phyloP scores from a whole-genome alignment of 2,329 filamentous ascomycete genomes.

The Fragosphaeria purpurea region DNA sequence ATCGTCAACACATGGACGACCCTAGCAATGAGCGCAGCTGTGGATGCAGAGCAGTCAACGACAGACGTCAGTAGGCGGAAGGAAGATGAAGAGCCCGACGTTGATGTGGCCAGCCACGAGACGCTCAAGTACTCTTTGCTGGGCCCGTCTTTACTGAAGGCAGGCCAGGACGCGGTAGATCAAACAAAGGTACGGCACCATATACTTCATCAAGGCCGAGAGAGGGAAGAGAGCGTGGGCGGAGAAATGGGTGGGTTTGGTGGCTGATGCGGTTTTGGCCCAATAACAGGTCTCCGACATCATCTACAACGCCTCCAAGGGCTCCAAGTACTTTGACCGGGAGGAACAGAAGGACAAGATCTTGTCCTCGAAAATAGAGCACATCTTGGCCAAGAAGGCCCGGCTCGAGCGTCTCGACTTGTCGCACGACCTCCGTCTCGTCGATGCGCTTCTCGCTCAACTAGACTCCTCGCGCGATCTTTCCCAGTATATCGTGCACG shows the following conservation, averaged over 20 bases:
- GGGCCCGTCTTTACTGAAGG: conserved; percentile 85
- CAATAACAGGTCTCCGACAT: conserved; percentile 68
- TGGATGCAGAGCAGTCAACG: too few relatives aligned
- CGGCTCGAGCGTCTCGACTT: conserved; percentile 69
- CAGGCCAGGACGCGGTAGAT: conserved; percentile 87
- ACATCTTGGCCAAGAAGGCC: conserved; percentile 64
- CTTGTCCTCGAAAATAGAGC: conserved; percentile 76
- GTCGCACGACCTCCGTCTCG: conserved; percentile 59
- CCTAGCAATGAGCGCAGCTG: too few relatives aligned
- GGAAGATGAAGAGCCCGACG: background rate
- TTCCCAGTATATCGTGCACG: conserved; percentile 75
- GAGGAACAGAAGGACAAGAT: conserved; percentile 75
- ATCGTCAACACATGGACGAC: too few relatives aligned
- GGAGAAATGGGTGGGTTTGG: too few relatives aligned
- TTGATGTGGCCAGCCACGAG: conserved; percentile 23
- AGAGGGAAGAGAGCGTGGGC: too few relatives aligned
- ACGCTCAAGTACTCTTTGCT: conserved; percentile 84
- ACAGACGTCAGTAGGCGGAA: too few relatives aligned
- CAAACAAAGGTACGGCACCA: conserved; percentile 58
- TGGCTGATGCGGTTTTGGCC: too few relatives aligned
- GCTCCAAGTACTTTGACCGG: conserved; percentile 90
- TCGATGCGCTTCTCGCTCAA: conserved; percentile 71
- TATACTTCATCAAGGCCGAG: too few relatives aligned
- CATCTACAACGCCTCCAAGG: conserved; percentile 94
- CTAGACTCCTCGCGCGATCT: conserved; percentile 73